Evolutionary conservation across 352 stramenopile species (phyloP), one percentile per base, ranked within the genome.

Genomic region (Nothophytophthora sp.): DNA sequence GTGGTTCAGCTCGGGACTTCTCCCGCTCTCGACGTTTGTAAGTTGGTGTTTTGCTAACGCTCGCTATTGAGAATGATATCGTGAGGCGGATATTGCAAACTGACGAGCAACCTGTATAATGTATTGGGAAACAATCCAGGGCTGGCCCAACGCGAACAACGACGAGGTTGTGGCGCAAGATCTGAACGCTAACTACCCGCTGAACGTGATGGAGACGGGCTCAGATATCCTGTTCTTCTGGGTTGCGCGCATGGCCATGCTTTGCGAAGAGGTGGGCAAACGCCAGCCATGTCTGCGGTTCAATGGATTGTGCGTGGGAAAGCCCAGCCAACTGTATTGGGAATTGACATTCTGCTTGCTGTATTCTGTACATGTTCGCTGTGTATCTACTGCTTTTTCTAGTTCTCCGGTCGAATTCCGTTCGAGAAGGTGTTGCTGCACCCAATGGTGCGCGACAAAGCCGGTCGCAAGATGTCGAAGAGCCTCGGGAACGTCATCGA

Each of bases 161-260:
- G 36, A 72, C 20, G 30, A 66, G 5, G 54, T 38, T 28, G 22
- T 65, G 11, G 42, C 62, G 2, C 36, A 60, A 19, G 63, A 74
- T 38, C 30, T 80, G 19, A 61, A 39, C 30, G 32, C 57, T 12
- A 71, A 66, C 29, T 92, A 92, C 30, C 82, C 85, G 2, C 55
- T 92, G 5, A 63, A 80, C 46, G 49, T 95, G 9, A 88, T 95
- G 76, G 85, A 95, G 49, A 95, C 82, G 1, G 98, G 98, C 12
- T 96, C 97, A 24, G 98, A 99, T 69, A 99, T 99, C 74, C 73
- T 99, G 9, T 99, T 99, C 76, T 99, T 99, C 67, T 99, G 98
- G 98, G 98, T 99, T 35, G 97, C 97, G 12, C 88, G 98, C 34
- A 99, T 99, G 98, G 97, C 98, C 5, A 99, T 99, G 97, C 93